A percentile compares a stretch with the other conserved stretches of the same genome.
Evolutionary conservation across 2,329 filamentous ascomycete species (phyloP).

Genomic region (Penicillium sp.): DNA sequence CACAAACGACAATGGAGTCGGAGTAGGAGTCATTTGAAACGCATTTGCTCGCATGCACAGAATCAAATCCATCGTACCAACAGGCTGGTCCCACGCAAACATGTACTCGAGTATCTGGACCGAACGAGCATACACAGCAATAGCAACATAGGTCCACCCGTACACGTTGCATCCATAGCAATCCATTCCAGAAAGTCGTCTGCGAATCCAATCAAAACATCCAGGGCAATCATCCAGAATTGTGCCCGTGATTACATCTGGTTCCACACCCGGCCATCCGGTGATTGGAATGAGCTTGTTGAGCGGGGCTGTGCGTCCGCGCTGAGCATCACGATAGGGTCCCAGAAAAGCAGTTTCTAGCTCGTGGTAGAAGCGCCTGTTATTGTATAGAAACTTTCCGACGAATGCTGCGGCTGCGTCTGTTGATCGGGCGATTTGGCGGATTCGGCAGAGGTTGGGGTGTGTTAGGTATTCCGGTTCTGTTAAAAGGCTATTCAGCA

Average conservation of each 20-base stretch:
- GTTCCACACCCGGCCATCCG: background rate
- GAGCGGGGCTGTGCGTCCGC: background rate
- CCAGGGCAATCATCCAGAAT: constrained; percentile 12
- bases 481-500: background rate
- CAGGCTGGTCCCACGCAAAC: background rate
- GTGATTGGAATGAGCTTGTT: background rate
- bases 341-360: background rate
- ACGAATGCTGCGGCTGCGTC: background rate
- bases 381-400: background rate
- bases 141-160: constrained; percentile 16
- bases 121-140: constrained; percentile 3
- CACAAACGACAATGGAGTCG: background rate
- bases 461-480: background rate
- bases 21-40: background rate
- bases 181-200: background rate
- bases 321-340: background rate
- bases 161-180: constrained; percentile 9
- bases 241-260: constrained; percentile 8
- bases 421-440: background rate
- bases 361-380: background rate
- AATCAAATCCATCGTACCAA: background rate
- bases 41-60: background rate
- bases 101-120: constrained; percentile 6
- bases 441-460: background rate
- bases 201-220: constrained; percentile 12